Evolutionary conservation across 1,284 basidiomycete species (phyloP), one percentile per base, ranked within the genome.

Genomic region (Ceratobasidium papillatum): DNA sequence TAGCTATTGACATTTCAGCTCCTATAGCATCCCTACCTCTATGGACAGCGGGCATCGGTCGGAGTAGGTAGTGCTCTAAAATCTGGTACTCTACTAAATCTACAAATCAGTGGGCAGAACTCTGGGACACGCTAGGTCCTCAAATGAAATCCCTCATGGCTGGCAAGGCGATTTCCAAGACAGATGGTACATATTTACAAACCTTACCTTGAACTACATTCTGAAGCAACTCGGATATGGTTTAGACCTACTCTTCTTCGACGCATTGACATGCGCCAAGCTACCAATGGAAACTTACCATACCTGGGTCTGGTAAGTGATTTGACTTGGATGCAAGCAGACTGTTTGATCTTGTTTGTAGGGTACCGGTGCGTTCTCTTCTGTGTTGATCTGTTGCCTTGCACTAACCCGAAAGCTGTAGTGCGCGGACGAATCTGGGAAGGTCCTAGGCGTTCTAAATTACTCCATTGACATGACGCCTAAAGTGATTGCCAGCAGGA

Each of bases 251-350:
- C 27, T 77, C 12, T 77, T 77, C 65, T 74, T 77, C 27, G 75
- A 75, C 43, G 45, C 61, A 17, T 61, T 77, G 30, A 77, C 76
- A 0, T 43, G 58, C 2, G 62, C 47, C 14, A 75, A 62, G 64
- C 58, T 77, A 8, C 76, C 76, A 36, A 65, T 74, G 62, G 76
- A 77, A 47, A 74, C 75, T 11, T 77, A 77, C 49, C 75, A 76
- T 34, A 66, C 41, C 27, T 76, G 51, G 62, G 66, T 69, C 32
- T 62, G 47, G 54, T 51, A 22, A 63, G 45, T 54, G 14, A 9
- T n/a, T 64, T 45, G 19, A 11, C 25, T 58, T 49, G 36, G 19
- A 32, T 34, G 30, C n/a, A 14, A 19, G 3, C 32, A 38, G n/a
- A 19, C 11, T 45, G 19, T 36, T 51, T 36, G 30, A 75, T 41